These are phyloP conservation scores for Cytospora leucostoma DNA, from an alignment of 2,329 filamentous ascomycete species.

Conservation along the genomic window DNA sequence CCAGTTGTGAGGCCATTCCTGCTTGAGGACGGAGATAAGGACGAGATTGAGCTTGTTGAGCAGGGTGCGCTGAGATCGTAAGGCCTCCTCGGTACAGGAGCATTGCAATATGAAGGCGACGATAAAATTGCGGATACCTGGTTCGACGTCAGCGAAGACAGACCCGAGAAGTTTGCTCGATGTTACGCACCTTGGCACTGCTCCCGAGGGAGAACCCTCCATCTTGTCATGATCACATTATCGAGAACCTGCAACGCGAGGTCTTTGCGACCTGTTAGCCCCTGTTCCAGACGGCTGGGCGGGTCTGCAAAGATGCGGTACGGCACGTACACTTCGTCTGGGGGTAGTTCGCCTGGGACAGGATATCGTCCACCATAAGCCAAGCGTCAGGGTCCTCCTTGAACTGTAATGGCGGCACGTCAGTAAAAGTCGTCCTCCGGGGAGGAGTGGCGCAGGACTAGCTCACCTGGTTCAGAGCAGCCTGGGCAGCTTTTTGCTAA, in stretches of 20 bases:
- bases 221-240: conserved; percentile 97
- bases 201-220: conserved; percentile 95
- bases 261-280: conserved; percentile 52
- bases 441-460: conserved; percentile 28
- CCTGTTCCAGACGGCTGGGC: conserved; percentile 1
- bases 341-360: conserved; percentile 87
- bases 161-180: neutral
- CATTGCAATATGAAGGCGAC: conserved; percentile 97
- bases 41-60: conserved; percentile 98
- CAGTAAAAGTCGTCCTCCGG: conserved; percentile 29
- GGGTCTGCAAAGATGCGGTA: conserved; percentile 14
- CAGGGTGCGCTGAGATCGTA: conserved; percentile 82
- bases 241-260: conserved; percentile 95
- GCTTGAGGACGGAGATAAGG: conserved; percentile 95
- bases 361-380: conserved; percentile 95
- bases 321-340: conserved; percentile 86
- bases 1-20: conserved; percentile 99
- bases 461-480: conserved; percentile 85
- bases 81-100: conserved; percentile 84
- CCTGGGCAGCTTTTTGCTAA: conserved; percentile 95
- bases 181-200: conserved; percentile 78
- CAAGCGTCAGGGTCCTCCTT: conserved; percentile 98
- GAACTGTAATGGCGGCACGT: conserved; percentile 63
- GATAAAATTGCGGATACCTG: conserved; percentile 98
- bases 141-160: conserved; percentile 30